Conservation (phyloP, 2,329 filamentous ascomycete genomes). For the Septoria petroselini region DNA sequence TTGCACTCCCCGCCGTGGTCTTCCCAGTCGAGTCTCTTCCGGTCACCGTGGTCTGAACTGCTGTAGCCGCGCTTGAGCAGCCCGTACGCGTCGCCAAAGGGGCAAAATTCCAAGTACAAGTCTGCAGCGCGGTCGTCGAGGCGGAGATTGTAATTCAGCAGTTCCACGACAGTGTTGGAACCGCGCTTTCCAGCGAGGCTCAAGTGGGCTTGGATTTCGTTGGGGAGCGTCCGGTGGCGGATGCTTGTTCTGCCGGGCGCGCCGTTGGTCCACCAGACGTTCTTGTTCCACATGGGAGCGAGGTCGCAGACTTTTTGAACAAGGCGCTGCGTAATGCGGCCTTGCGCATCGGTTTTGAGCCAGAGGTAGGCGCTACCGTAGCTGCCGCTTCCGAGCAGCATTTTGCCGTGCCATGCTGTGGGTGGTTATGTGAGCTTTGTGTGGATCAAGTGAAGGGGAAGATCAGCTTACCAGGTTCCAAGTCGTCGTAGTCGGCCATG, state of each 20-base stretch:
- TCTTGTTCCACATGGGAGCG: neutral
- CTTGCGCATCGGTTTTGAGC: neutral
- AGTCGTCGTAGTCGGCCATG: too few relatives aligned
- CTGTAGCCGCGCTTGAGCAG: neutral
- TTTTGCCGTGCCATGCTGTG: neutral
- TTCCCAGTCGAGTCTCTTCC: neutral
- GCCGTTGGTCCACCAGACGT: neutral
- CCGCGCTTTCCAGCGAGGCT: conserved; percentile 1
- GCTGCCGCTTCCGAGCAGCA: neutral
- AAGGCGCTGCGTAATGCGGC: neutral
- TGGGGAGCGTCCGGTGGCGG: neutral
- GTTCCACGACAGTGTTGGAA: conserved; percentile 1
- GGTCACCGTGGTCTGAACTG: neutral
- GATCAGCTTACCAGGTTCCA: too few relatives aligned
- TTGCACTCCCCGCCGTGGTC: neutral
- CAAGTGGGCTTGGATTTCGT: conserved; percentile 2
- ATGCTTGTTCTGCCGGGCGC: neutral
- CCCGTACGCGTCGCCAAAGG: neutral
- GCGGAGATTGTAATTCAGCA: conserved; percentile 1
- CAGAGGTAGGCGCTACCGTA: neutral
- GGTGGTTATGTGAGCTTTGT: neutral
- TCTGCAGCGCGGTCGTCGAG: neutral
- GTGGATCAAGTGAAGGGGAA: too few relatives aligned
- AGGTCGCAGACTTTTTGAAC: neutral
- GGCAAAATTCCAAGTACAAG: conserved; percentile 9